Percentiles rank a stretch among this genome's conserved stretches.
phyloP scores from a whole-genome alignment of 768 basidiomycete species.

The Serendipita indica region DNA sequence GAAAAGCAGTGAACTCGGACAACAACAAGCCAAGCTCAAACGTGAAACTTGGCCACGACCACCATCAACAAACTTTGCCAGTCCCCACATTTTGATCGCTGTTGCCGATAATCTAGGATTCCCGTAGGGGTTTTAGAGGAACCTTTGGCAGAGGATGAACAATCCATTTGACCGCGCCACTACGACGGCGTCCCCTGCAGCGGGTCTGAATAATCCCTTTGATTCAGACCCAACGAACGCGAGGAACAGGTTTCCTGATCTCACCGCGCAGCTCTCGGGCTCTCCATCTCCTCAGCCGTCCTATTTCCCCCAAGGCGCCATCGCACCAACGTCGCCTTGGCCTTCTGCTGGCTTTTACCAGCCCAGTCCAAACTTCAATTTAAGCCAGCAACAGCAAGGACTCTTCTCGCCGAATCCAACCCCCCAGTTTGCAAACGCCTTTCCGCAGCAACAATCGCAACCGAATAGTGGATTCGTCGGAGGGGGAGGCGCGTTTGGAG shows the following conservation, averaged over 20 bases:
- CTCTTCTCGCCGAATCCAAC: background rate
- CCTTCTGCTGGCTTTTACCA: background rate
- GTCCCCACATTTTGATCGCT: too few species aligned
- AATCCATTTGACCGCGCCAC: background rate
- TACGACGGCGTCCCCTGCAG: background rate
- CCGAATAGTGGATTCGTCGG: background rate
- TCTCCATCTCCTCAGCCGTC: background rate
- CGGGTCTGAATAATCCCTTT: conserved; percentile 1
- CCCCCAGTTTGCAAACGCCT: background rate
- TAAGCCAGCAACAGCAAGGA: background rate
- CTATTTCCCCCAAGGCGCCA: background rate
- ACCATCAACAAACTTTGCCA: too few species aligned
- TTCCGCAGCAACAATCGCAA: background rate
- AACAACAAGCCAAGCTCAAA: too few species aligned
- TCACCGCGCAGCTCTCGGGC: background rate
- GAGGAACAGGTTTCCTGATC: conserved; percentile 1
- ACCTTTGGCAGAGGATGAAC: background rate
- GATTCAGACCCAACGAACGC: conserved; percentile 4
- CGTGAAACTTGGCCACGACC: too few species aligned
- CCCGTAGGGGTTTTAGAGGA: too few species aligned
- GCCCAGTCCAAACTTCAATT: background rate
- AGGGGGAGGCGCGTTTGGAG: background rate
- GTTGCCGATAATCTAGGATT: too few species aligned
- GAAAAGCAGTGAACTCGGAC: too few species aligned
- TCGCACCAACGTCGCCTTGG: background rate